Evolutionary conservation across 2,329 filamentous ascomycete species (phyloP).

Genomic region (Parafenestella ontariensis): DNA sequence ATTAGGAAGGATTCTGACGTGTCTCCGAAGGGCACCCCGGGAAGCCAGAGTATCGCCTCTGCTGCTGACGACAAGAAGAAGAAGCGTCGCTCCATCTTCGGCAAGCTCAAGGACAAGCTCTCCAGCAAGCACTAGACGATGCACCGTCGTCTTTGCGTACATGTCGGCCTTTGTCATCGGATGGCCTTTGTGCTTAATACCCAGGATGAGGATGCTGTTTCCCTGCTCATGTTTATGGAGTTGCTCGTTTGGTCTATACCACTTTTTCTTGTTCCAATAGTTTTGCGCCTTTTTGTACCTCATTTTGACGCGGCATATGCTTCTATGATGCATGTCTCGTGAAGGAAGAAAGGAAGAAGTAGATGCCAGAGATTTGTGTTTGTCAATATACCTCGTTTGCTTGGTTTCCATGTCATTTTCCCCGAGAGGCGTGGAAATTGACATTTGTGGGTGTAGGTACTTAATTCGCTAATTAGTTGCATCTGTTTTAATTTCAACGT

Average conservation of each 20-base stretch:
- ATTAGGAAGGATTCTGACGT: constrained; percentile 33
- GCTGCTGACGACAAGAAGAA: constrained; percentile 52
- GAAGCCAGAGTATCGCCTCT: constrained; percentile 43
- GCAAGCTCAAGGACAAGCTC: constrained; percentile 59
- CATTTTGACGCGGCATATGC: constrained; percentile 17
- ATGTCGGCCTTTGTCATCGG: constrained; percentile 15
- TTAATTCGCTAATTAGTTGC: constrained; percentile 43
- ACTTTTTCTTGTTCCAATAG: constrained; percentile 32
- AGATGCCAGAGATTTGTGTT: constrained; percentile 7
- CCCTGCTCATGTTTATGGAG: constrained; percentile 41
- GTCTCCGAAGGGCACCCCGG: constrained; percentile 49
- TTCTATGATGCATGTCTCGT: constrained; percentile 14
- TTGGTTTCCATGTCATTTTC: constrained; percentile 7
- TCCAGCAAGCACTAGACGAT: constrained; percentile 35
- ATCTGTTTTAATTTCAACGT: constrained; percentile 5
- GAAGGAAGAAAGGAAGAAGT: constrained; percentile 6
- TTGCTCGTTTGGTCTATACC: constrained; percentile 48
- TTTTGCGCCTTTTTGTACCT: constrained; percentile 29
- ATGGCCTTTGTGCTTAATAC: constrained; percentile 29
- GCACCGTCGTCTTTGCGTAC: constrained; percentile 9
- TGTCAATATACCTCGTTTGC: constrained; percentile 13
- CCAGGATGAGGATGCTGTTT: constrained; percentile 26
- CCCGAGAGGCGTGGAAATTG: constrained; percentile 3
- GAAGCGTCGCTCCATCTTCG: constrained; percentile 57
- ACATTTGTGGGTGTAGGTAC: constrained; percentile 22